Base-by-base conservation (phyloP, 805 yeast species). In the Lipomyces spencermartinsiae region DNA sequence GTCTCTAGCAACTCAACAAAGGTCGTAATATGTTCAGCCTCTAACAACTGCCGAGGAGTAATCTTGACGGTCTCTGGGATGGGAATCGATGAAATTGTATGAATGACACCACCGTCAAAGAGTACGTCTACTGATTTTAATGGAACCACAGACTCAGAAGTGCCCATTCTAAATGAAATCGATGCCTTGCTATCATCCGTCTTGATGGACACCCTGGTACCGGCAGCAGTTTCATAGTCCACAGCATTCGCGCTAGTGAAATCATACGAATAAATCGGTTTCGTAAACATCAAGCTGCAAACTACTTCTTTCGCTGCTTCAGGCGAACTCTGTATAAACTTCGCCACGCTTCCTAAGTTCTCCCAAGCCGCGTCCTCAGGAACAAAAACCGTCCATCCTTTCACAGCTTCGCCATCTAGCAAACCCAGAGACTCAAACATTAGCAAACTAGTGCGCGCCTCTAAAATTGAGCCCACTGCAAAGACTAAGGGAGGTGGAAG, bases 331-430 rank as follows among this genome's bases (percentile, higher is more conserved):
- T 5, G 29, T 4, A 63, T 60, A 51, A 29, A 59, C 14, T 58
- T 35, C 14, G 51, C 66, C 4, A 63, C 63, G 14, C 63, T 55
- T n/a, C 72, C 72, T 31, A 67, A 51, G 12, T 29, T 54, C 6
- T 39, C 59, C 72, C 72, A 69, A 5, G 72, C 72, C 2, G 33
- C 31, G 25, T 69, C 71, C 4, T 43, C 58, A 6, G 72, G 72
- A 12, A 61, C 25, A 51, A 69, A 69, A 10, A 69, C 7, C 5
- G 72, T 69, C 16, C 31, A 33, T 14, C 72, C 63, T 4, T 1
- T 46, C n/a, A 57, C n/a, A 9, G 46, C 22, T 1, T 43, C 46
- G 43, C 63, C 64, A 46, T 66, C 55, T 22, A 66, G 51, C 19
- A 69, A 2, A 16, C 61, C 71, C n/a, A 69, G 43, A 12, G 58